Evolutionary conservation across 441 rosid genomes (phyloP).

Genomic region (Bruguiera hainesii): DNA sequence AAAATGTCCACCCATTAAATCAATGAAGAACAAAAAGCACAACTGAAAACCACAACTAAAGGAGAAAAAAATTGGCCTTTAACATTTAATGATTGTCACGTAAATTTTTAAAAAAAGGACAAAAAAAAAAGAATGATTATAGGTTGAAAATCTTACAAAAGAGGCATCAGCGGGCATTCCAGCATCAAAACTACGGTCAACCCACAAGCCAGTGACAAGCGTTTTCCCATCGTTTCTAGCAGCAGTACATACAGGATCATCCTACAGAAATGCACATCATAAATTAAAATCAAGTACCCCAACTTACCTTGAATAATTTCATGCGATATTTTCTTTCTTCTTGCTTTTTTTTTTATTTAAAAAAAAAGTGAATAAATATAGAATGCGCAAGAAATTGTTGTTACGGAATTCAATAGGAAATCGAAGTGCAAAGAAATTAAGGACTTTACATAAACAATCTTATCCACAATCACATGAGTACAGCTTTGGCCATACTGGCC

Average conservation of each 20-base stretch:
- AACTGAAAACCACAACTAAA: no score
- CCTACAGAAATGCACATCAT: slow-evolving; percentile 33
- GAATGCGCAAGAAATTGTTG: background rate
- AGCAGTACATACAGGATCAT: slow-evolving; percentile 69
- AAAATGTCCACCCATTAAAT: no score
- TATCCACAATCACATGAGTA: slow-evolving; percentile 77
- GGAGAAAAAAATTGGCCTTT: no score
- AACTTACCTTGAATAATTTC: no score
- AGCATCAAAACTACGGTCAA: slow-evolving; percentile 68
- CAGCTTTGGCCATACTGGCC: slow-evolving; percentile 41
- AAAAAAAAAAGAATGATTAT: background rate
- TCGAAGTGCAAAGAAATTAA: background rate
- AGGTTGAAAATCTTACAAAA: slow-evolving; percentile 48
- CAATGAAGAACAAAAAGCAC: no score
- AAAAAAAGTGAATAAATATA: background rate
- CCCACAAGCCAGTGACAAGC: slow-evolving; percentile 75
- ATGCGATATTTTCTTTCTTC: no score
- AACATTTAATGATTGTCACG: no score
- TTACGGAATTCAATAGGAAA: background rate
- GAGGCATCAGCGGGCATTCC: slow-evolving; percentile 66
- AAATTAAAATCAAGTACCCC: background rate
- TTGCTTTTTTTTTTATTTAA: no score
- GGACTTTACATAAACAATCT: slow-evolving; percentile 54
- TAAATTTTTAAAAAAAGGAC: background rate
- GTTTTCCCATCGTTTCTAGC: slow-evolving; percentile 72